Evolutionary conservation across 768 basidiomycete species (phyloP), one percentile per base, ranked within the genome.

Genomic region (Cystobasidium ongulense): DNA sequence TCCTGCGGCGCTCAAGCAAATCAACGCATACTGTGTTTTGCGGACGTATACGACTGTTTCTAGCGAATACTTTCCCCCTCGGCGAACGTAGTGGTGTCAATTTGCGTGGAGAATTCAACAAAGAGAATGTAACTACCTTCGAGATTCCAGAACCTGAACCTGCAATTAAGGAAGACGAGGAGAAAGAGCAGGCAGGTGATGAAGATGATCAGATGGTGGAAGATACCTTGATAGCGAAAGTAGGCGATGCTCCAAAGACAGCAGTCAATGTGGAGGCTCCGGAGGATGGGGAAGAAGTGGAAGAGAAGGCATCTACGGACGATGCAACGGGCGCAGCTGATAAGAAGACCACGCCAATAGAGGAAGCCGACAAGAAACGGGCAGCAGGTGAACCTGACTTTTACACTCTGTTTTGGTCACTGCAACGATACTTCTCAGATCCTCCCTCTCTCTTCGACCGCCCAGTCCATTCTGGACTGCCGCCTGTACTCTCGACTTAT

Each of bases 71-170:
- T 1, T 95, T 92, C 79, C 90, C 91, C 5, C 81, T 96, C 10
- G 90, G 90, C 1, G 92, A 95, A 80, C 83, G 91, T 63, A 92
- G 91, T 80, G 91, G 92, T 36, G 92, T 95, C 38, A 96, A 96
- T 81, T 81, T 95, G 75, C 84, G 92, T 36, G 92, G 92, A 72
- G 77, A 76, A 38, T 81, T 80, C 90, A 94, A 81, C 91, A 89
- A 80, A 87, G 91, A 59, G 1, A 80, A 79, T 61, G 73, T 63
- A 8, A 77, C 76, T 1, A 38, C 43, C 15, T 78, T 75, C 54
- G 78, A 79, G 57, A 36, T 64, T 31, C 31, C 52, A 23, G 61
- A 17, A 86, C 88, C 21, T 23, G 62, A 73, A 52, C 70, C 33
- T 5, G n/a, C 43, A 33, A 61, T 63, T 17, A 65, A n/a, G 17